phyloP scores from a whole-genome alignment of 2,329 filamentous ascomycete genomes.

The Cladosporium sp. region DNA sequence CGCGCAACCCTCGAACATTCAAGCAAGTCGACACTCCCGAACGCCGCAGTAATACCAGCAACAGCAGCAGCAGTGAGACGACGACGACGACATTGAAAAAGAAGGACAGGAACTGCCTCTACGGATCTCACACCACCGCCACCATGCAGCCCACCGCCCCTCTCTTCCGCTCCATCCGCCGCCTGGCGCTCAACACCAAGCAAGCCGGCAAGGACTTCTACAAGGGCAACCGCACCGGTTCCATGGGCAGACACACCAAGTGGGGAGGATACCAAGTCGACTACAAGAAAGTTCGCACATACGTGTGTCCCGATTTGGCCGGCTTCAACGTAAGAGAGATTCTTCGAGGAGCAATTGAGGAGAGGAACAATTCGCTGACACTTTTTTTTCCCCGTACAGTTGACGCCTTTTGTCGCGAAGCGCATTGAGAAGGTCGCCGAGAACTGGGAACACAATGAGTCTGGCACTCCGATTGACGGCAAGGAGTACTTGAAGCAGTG shows the following conservation, averaged over 20 bases:
- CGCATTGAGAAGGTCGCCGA: slow-evolving; percentile 57
- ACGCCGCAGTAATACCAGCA: background rate
- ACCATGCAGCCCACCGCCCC: slow-evolving; percentile 62
- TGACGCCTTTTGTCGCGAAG: slow-evolving; percentile 75
- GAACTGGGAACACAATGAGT: slow-evolving; percentile 46
- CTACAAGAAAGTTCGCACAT: slow-evolving; percentile 86
- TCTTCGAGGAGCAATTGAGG: background rate
- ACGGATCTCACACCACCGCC: background rate
- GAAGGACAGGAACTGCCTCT: background rate
- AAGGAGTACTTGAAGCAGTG: slow-evolving; percentile 36
- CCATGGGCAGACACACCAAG: slow-evolving; percentile 82
- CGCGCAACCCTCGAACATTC: background rate
- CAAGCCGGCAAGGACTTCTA: slow-evolving; percentile 92
- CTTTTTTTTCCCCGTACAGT: slow-evolving; percentile 48
- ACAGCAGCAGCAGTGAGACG: background rate
- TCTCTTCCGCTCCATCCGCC: slow-evolving; percentile 69
- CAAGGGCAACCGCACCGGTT: slow-evolving; percentile 89
- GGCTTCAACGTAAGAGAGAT: slow-evolving; percentile 64
- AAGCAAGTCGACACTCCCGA: slow-evolving; percentile 10
- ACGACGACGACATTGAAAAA: background rate
- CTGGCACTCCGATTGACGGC: slow-evolving; percentile 30
- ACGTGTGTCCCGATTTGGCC: slow-evolving; percentile 71
- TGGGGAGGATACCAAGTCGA: slow-evolving; percentile 83
- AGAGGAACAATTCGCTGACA: background rate
- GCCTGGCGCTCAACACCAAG: slow-evolving; percentile 85